phyloP scores from a whole-genome alignment of 108 stramenopile species.

The Aurantiochytrium sp. region DNA sequence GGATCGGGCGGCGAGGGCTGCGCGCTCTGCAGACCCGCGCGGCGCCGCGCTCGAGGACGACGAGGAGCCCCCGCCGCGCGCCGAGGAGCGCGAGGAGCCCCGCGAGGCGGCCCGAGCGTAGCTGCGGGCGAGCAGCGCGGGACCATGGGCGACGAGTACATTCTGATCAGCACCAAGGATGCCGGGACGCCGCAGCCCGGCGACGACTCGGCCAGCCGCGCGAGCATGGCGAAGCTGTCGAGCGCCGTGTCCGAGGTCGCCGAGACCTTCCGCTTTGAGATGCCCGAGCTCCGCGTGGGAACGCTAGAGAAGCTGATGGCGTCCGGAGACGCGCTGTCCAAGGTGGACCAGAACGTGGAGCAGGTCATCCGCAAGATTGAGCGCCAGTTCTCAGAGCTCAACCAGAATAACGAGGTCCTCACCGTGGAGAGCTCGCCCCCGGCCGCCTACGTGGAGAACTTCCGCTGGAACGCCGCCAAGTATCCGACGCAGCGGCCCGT shows the following conservation, averaged over 20 bases:
- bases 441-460: constrained; percentile 75
- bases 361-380: constrained; percentile 81
- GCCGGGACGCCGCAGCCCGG: constrained; percentile 4
- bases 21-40: too few species aligned
- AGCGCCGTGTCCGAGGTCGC: background rate
- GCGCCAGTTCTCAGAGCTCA: constrained; percentile 68
- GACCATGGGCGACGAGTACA: background rate
- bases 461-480: constrained; percentile 88
- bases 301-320: constrained; percentile 80
- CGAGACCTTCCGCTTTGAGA: constrained; percentile 87
- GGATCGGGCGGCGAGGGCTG: too few species aligned
- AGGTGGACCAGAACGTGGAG: constrained; percentile 75
- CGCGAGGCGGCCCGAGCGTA: too few species aligned
- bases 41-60: too few species aligned
- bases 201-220: background rate
- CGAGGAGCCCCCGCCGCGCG: too few species aligned
- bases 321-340: constrained; percentile 75
- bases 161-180: background rate
- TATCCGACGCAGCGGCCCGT: constrained; percentile 80
- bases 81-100: too few species aligned
- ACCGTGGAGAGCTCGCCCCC: constrained; percentile 77
- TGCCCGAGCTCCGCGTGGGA: constrained; percentile 83
- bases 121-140: too few species aligned
- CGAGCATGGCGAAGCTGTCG: constrained; percentile 22
- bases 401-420: constrained; percentile 62